Conservation (phyloP, 2,329 filamentous ascomycete genomes). For the Sarocladiaceae sp. region DNA sequence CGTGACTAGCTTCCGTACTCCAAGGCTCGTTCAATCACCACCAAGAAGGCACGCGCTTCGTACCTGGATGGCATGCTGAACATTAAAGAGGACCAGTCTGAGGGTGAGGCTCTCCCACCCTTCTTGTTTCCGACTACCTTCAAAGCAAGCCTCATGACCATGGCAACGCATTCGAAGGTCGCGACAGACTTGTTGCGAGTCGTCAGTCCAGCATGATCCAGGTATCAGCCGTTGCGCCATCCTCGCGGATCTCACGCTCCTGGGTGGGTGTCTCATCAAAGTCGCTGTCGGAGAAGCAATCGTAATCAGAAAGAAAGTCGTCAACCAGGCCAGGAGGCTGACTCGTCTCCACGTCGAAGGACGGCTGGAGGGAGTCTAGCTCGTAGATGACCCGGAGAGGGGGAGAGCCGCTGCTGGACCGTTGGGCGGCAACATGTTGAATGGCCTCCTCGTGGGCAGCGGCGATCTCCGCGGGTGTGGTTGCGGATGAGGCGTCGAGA, state of each 20-base stretch:
- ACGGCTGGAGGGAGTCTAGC: constrained; percentile 25
- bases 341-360: constrained; percentile 30
- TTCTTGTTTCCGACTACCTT: background rate
- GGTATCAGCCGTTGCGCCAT: constrained; percentile 25
- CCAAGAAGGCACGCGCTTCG: background rate
- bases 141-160: background rate
- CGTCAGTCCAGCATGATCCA: constrained; percentile 42
- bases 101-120: constrained; percentile 24
- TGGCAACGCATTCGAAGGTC: background rate
- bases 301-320: constrained; percentile 31
- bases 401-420: constrained; percentile 19
- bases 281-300: constrained; percentile 32
- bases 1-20: too few species aligned
- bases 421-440: constrained; percentile 12
- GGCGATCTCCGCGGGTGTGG: constrained; percentile 1
- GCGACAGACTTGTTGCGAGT: constrained; percentile 21
- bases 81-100: constrained; percentile 33
- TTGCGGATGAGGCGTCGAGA: constrained; percentile 20
- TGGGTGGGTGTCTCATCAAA: constrained; percentile 25
- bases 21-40: too few species aligned
- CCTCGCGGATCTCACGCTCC: constrained; percentile 23
- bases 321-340: constrained; percentile 30
- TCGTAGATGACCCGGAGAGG: constrained; percentile 37
- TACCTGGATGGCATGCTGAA: background rate
- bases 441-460: constrained; percentile 14